Evolutionary conservation across 2,329 filamentous ascomycete species (phyloP), one percentile per base, ranked within the genome.

Genomic region (Sclerotinia minor): DNA sequence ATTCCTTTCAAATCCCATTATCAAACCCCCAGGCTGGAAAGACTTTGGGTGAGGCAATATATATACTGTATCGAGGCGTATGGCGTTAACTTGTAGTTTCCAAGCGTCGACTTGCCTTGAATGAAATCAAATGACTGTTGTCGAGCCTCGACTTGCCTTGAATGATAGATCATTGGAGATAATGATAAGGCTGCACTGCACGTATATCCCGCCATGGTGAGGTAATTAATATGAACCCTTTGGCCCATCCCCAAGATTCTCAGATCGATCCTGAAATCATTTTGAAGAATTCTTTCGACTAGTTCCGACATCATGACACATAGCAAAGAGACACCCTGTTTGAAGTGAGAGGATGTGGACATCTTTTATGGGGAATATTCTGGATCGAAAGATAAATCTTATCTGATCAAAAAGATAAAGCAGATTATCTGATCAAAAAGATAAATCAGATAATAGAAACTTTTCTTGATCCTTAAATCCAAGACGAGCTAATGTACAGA

Each of bases 391-490:
- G 17, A 41, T 21, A 15, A 35, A 47, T 65, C 44, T 59, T 65
- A 59, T 65, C 64, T 59, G 64, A 65, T 65, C 41, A 59, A 49
- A 55, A 47, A 65, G 64, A 65, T 65, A 38, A 38, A 38, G 44
- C 15, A n/a, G 57, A 60, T 60, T 65, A 59, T 65, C 64, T 59
- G 64, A 65, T 65, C 41, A 59, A 49, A 55, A 47, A 65, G 64
- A 65, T 65, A 38, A 38, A 38, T 54, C 15, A n/a, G 57, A 60
- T 60, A 35, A 32, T 47, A 13, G 5, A 26, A 57, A 38, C 55
- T 47, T 8, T 8, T 57, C 26, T 6, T 11, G 15, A 24, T 44
- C 38, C 35, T 6, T 11, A 21, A 19, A 24, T n/a, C 38, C 35
- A 49, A 50, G 41, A 24, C 29, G 54, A 38, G 32, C 32, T 41